Conservation (phyloP, 768 basidiomycete genomes). For the Scleroderma bovista region DNA sequence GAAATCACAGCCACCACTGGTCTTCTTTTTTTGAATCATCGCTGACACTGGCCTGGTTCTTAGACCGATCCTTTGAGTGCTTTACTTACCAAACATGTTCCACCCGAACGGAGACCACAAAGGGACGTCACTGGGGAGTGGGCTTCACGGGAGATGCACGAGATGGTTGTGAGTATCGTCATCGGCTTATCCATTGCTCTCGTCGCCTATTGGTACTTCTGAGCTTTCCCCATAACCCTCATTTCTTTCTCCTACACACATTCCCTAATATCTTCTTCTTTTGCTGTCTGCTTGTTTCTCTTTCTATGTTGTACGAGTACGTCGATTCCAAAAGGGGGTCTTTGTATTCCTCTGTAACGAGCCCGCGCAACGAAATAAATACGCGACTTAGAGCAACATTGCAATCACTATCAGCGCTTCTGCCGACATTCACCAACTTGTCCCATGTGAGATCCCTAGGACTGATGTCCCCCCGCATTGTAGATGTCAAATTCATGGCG, state of each 20-base stretch:
- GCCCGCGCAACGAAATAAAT: conserved; percentile 6
- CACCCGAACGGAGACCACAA: conserved; percentile 65
- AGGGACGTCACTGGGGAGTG: conserved; percentile 76
- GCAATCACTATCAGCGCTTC: neutral
- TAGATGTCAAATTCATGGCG: conserved; percentile 91
- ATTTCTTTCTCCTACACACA: conserved; percentile 10
- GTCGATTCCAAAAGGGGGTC: conserved; percentile 3
- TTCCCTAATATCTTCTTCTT: conserved; percentile 16
- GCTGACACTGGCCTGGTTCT: conserved; percentile 3
- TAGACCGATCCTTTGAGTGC: conserved; percentile 82
- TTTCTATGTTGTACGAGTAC: conserved; percentile 20
- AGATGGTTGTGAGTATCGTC: conserved; percentile 63
- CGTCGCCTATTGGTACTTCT: conserved; percentile 5
- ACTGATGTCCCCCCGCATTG: conserved; percentile 5
- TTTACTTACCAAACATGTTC: conserved; percentile 79
- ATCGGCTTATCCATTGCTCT: conserved; percentile 7
- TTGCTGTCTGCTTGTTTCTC: conserved; percentile 3
- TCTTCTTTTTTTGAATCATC: neutral
- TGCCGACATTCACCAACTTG: neutral
- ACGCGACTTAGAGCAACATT: conserved; percentile 10
- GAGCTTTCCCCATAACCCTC: neutral
- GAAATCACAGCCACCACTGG: conserved; percentile 5
- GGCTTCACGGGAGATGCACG: conserved; percentile 65
- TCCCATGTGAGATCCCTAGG: neutral
- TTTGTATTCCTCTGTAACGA: conserved; percentile 19